phyloP scores from a whole-genome alignment of 2,329 filamentous ascomycete species.

The Whalleya microplaca region DNA sequence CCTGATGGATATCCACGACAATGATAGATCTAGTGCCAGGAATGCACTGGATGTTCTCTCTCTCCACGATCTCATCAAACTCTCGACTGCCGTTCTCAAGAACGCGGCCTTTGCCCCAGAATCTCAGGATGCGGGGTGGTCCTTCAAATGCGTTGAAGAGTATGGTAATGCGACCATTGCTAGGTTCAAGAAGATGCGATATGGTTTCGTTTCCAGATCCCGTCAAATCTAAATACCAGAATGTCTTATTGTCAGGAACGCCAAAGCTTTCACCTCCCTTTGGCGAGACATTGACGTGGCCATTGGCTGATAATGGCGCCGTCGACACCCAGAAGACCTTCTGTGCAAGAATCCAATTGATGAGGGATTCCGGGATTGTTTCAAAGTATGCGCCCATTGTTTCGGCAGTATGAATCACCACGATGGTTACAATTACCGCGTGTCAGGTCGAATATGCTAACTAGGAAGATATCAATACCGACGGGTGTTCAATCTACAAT shows the following conservation, averaged over 20 bases:
- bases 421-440: not conserved
- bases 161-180: slow-evolving; percentile 72
- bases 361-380: slow-evolving; percentile 45
- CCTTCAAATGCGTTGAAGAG: slow-evolving; percentile 63
- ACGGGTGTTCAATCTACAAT: not conserved
- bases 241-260: slow-evolving; percentile 36
- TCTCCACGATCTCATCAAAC: slow-evolving; percentile 41
- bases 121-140: slow-evolving; percentile 42
- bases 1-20: slow-evolving; percentile 44
- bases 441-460: too few species aligned
- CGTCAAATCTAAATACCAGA: slow-evolving; percentile 71
- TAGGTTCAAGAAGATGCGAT: slow-evolving; percentile 68
- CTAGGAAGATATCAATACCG: not conserved
- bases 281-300: slow-evolving; percentile 76
- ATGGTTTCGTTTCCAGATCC: slow-evolving; percentile 79
- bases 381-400: slow-evolving; percentile 38
- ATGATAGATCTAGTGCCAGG: slow-evolving; percentile 43
- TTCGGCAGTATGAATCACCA: not conserved
- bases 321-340: slow-evolving; percentile 77
- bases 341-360: slow-evolving; percentile 67
- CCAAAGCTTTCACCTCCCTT: slow-evolving; percentile 64
- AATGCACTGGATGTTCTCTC: slow-evolving; percentile 28
- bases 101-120: slow-evolving; percentile 44
- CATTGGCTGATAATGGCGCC: slow-evolving; percentile 64
- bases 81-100: slow-evolving; percentile 38